Evolutionary conservation across 371 early-diverging fungal genomes (phyloP).

Genomic region (Mortierella sp.): DNA sequence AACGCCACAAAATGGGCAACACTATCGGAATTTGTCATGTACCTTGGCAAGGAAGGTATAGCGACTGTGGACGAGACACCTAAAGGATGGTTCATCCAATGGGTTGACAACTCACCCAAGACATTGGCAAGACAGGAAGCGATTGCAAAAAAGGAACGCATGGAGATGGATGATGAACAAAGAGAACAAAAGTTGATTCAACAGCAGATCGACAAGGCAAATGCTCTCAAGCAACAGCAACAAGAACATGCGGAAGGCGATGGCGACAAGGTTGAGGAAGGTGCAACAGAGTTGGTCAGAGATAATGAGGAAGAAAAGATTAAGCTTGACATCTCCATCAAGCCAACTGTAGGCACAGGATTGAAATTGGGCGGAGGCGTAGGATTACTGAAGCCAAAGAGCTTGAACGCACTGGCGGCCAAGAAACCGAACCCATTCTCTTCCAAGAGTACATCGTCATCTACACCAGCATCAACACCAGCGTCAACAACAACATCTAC

Average conservation of each 20-base stretch:
- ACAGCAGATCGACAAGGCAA: constrained; percentile 85
- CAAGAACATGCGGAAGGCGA: constrained; percentile 38
- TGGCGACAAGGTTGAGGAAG: constrained; percentile 15
- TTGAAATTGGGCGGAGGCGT: constrained; percentile 30
- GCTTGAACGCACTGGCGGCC: constrained; percentile 44
- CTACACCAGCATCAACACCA: constrained; percentile 10
- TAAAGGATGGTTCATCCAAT: constrained; percentile 89
- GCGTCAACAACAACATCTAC: constrained; percentile 4
- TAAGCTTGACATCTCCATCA: constrained; percentile 64
- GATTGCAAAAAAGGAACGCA: constrained; percentile 82
- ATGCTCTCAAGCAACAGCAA: constrained; percentile 61
- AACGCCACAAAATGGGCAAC: constrained; percentile 94
- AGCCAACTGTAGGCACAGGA: constrained; percentile 30
- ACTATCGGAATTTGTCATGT: constrained; percentile 85
- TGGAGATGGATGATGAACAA: constrained; percentile 87
- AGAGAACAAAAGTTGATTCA: constrained; percentile 78
- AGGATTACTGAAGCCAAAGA: constrained; percentile 44
- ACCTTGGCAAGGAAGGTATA: constrained; percentile 87
- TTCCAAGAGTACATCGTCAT: constrained; percentile 32
- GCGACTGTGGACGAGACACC: constrained; percentile 90
- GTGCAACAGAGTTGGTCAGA: constrained; percentile 13
- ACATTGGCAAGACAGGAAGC: constrained; percentile 86
- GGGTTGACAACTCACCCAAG: constrained; percentile 93
- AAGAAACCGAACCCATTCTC: constrained; percentile 55
- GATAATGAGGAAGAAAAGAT: constrained; percentile 64